Evolutionary conservation across 116 monocot genomes (phyloP), one percentile per base, ranked within the genome.

Genomic region (Trichopus zeylanicus): DNA sequence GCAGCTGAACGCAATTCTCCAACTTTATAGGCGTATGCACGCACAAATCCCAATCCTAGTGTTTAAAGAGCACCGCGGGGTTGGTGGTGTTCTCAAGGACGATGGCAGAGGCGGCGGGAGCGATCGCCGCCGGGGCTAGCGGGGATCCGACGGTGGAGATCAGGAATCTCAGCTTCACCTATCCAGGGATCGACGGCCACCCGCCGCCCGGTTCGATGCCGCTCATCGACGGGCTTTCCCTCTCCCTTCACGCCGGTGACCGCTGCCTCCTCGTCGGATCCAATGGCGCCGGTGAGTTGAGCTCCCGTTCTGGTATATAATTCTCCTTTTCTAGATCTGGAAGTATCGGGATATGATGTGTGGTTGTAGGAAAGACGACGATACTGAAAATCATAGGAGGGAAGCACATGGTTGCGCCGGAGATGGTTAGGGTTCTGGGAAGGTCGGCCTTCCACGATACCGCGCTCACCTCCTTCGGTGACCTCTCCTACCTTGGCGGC

Each of bases 401-500:
- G 26, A 97, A 97, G 73, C 84, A 91, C 79, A 84, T 97, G 91
- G 97, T 97, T 55, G 87, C 78, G 39, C 81, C 72, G 16, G 75
- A 55, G 51, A 97, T 97, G 91, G 97, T 97, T 24, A 70, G 65
- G 39, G 73, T 97, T 22, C 47, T 97, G 55, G 91, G 91, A 22
- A 70, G 87, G 46, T 82, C 91, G 2, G 91, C 84, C n/a, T 97
- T 97, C 68, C 91, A 97, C 39, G 97, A 97, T 65, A 91, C 91
- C 7, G 53, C 75, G 5, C 89, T 97, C 58, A 97, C 87, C 20
- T 79, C 84, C 16, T 97, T 87, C 21, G 91, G 97, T 6, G 84
- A 87, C 9, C 90, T 97, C 52, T 87, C 78, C 52, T 86, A 90
- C 69, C 70, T 94, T 31, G 93, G 93, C 4, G 93, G 93, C 49